Percentiles rank a stretch among this genome's conserved stretches.
phyloP scores from a whole-genome alignment of 202 grass and related monocot species.

The Musa balbisiana region DNA sequence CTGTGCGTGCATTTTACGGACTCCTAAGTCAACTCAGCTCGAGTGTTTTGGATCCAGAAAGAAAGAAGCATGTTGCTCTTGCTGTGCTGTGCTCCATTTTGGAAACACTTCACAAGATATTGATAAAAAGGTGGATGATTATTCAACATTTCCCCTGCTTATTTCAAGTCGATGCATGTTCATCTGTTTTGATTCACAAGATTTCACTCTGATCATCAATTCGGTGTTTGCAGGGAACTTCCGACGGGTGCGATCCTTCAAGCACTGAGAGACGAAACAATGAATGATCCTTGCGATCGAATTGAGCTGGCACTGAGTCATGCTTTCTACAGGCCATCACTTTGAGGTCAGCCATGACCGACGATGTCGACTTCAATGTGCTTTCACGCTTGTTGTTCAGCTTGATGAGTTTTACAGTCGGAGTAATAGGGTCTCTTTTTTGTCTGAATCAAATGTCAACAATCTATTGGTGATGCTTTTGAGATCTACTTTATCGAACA shows the following conservation, averaged over 20 bases:
- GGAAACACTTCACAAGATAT: constrained; percentile 86
- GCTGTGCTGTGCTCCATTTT: constrained; percentile 87
- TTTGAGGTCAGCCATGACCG: constrained; percentile 45
- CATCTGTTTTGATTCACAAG: too few species aligned
- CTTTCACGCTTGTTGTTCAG: neutral
- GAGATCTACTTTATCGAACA: too few species aligned
- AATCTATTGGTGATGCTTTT: neutral
- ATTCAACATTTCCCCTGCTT: constrained; percentile 4
- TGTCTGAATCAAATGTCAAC: neutral
- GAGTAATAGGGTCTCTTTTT: neutral
- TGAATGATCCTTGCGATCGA: constrained; percentile 85
- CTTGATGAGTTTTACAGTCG: neutral
- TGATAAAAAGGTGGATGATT: constrained; percentile 64
- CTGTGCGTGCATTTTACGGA: constrained; percentile 81
- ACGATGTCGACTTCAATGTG: neutral
- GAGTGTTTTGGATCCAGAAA: constrained; percentile 92
- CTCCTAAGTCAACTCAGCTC: constrained; percentile 82
- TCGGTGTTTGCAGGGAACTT: constrained; percentile 47
- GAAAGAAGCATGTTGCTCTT: constrained; percentile 61
- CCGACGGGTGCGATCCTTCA: constrained; percentile 70
- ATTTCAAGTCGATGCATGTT: constrained; percentile 2
- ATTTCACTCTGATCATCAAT: too few species aligned
- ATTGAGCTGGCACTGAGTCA: constrained; percentile 86
- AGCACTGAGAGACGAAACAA: constrained; percentile 83
- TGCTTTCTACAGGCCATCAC: constrained; percentile 63